A percentile compares a stretch with the other conserved stretches of the same genome.
These are phyloP conservation scores for Neonectria sp. DNA, from an alignment of 2,329 filamentous ascomycete genomes.

Conservation along the genomic window DNA sequence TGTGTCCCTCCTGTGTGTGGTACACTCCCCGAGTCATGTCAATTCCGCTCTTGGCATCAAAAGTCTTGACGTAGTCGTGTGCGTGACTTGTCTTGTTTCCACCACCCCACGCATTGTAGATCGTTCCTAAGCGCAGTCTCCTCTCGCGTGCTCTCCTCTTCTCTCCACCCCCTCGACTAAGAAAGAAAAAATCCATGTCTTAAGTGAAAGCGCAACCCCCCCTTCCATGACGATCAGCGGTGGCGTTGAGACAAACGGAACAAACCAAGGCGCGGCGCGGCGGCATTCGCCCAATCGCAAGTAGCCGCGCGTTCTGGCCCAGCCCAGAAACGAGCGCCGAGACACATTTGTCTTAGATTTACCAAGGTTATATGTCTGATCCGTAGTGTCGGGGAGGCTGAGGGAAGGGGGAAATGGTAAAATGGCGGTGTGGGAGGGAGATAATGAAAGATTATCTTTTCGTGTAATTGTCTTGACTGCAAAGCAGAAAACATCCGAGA, in stretches of 20 bases:
- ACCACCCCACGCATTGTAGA: not conserved
- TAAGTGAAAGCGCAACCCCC: not conserved
- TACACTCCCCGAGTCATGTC: not conserved
- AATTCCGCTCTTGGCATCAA: not conserved
- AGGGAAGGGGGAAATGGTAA: not conserved
- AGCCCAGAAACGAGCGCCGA: not conserved
- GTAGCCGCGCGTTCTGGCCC: not conserved
- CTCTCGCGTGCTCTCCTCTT: not conserved
- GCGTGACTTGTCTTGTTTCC: not conserved
- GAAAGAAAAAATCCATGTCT: too few relatives aligned
- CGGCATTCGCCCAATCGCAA: not conserved
- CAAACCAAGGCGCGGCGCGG: not conserved
- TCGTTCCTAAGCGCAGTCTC: not conserved
- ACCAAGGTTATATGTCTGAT: not conserved
- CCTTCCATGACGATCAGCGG: not conserved
- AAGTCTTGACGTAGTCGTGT: not conserved
- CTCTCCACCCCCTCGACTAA: too few relatives aligned
- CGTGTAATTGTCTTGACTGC: not conserved
- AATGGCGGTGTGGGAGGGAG: slow-evolving; percentile 16
- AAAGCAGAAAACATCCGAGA: not conserved
- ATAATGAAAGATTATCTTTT: not conserved
- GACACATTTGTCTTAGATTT: slow-evolving; percentile 14
- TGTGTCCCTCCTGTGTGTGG: not conserved
- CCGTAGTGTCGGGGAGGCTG: slow-evolving; percentile 4
- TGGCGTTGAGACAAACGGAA: not conserved